A percentile compares a stretch with the other conserved stretches of the same genome.
phyloP scores from a whole-genome alignment of 2,329 filamentous ascomycete species.

The Fusarium sp. region DNA sequence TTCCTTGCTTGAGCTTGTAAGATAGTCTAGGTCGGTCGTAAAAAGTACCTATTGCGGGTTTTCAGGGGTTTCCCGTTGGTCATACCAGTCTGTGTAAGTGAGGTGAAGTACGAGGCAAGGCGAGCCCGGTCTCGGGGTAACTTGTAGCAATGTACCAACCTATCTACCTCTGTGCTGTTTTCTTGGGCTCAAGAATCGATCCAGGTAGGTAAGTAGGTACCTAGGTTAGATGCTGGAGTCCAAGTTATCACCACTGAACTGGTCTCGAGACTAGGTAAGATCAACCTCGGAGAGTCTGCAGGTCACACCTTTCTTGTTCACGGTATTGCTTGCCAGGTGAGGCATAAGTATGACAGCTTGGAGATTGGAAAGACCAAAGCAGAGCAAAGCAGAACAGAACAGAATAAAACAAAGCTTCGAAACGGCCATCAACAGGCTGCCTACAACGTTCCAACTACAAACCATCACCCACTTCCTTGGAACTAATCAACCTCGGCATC shows the following conservation, averaged over 20 bases:
- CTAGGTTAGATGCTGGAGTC: neutral
- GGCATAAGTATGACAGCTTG: neutral
- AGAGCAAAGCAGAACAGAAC: no score
- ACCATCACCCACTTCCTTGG: neutral
- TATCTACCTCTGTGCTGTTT: no score
- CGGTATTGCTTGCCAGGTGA: neutral
- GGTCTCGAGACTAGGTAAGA: neutral
- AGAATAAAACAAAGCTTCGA: neutral
- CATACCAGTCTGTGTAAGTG: neutral
- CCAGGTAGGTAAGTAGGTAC: no score
- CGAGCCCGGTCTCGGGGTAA: neutral
- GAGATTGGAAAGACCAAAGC: constrained; percentile 5
- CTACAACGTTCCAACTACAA: neutral
- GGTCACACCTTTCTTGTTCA: no score
- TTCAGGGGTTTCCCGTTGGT: neutral
- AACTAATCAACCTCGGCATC: neutral
- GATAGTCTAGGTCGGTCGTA: no score
- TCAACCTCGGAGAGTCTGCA: no score
- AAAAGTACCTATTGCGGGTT: neutral
- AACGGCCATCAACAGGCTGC: neutral
- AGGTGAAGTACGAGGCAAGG: neutral
- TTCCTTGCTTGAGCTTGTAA: no score
- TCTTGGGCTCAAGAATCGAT: no score
- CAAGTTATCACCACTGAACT: neutral
- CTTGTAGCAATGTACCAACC: neutral